Percentiles rank a stretch among this genome's conserved stretches.
Conservation (phyloP, 176 grass and related monocot genomes). For the Oryza meyeriana region DNA sequence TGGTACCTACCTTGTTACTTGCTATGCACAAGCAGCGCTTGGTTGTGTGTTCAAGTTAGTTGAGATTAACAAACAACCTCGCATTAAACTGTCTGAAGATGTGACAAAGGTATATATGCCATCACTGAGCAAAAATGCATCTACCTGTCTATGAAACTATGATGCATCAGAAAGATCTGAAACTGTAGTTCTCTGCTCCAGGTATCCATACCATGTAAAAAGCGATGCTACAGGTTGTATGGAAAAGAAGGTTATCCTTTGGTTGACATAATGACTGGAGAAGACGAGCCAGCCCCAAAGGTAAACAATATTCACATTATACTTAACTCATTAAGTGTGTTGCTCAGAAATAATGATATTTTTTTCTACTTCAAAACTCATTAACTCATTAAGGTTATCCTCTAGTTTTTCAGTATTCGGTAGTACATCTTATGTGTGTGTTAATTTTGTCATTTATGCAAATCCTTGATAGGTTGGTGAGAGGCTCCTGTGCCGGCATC, state of each 20-base stretch:
- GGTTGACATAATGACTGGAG: conserved; percentile 92
- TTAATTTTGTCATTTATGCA: conserved; percentile 9
- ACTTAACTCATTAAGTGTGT: not conserved
- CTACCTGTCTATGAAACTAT: not conserved
- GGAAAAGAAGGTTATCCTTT: conserved; percentile 78
- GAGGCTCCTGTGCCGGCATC: conserved; percentile 92
- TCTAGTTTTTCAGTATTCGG: not conserved
- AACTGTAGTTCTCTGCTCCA: conserved; percentile 25
- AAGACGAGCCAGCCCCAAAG: conserved; percentile 80
- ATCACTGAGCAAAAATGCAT: conserved; percentile 6
- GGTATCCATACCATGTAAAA: conserved; percentile 98
- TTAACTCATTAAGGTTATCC: too few relatives aligned
- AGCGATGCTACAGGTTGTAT: conserved; percentile 86
- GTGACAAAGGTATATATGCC: conserved; percentile 66
- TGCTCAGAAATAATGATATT: not conserved
- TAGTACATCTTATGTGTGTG: not conserved
- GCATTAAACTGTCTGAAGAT: conserved; percentile 98
- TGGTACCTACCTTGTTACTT: conserved; percentile 92
- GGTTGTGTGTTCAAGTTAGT: conserved; percentile 99
- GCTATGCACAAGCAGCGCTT: conserved; percentile 90
- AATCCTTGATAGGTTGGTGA: conserved; percentile 63
- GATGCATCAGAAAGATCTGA: not conserved
- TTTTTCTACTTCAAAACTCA: conserved; percentile 19
- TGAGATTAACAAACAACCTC: conserved; percentile 91
- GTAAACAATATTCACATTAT: conserved; percentile 36